phyloP scores from a whole-genome alignment of 202 grass and related monocot genomes.

The Schoenoplectus triqueter region DNA sequence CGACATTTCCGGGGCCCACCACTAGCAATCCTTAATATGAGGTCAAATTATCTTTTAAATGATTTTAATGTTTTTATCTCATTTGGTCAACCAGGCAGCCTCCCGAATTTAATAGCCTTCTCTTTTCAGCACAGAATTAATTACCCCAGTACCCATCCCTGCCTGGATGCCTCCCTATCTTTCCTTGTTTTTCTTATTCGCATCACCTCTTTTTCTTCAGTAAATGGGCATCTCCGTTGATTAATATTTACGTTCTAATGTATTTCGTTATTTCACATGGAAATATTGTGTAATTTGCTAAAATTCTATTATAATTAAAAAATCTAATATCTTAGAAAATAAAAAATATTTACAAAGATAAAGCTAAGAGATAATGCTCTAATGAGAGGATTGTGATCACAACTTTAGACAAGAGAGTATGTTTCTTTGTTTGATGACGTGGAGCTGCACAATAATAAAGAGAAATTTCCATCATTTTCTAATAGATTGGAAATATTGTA shows the following conservation, averaged over 20 bases:
- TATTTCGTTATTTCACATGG: background rate
- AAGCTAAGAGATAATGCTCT: too few species aligned
- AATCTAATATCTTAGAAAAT: too few species aligned
- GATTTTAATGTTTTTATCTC: slow-evolving; percentile 15
- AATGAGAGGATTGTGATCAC: too few species aligned
- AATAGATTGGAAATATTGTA: too few species aligned
- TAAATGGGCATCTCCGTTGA: background rate
- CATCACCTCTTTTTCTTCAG: background rate
- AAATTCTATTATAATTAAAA: background rate
- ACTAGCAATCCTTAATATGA: slow-evolving; percentile 10
- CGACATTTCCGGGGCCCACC: background rate
- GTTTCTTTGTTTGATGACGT: too few species aligned
- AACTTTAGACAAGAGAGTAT: too few species aligned
- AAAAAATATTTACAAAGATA: background rate
- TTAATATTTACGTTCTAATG: background rate
- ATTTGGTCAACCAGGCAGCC: slow-evolving; percentile 31
- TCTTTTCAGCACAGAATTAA: slow-evolving; percentile 30
- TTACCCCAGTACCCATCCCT: slow-evolving; percentile 1
- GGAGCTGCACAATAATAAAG: too few species aligned
- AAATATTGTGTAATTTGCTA: background rate
- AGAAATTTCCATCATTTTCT: too few species aligned
- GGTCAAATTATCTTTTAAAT: slow-evolving; percentile 29
- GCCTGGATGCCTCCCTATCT: background rate
- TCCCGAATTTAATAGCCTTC: slow-evolving; percentile 19
- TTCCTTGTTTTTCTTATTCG: background rate